Base-by-base conservation (phyloP, 2,329 filamentous ascomycete species). In the Paracamarosporium sp. region DNA sequence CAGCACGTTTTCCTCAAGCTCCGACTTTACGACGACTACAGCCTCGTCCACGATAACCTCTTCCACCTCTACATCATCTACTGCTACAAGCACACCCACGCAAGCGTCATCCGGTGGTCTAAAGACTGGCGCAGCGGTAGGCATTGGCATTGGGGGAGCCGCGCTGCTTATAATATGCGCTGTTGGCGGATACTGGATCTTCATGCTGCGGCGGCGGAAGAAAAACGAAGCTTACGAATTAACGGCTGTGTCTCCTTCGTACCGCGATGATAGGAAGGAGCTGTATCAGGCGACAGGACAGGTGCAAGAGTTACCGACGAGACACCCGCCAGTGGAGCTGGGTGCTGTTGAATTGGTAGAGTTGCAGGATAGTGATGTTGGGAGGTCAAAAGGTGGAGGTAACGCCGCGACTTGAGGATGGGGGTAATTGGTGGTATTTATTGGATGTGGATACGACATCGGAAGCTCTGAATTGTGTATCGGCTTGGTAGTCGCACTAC, bases 131-230 rank as follows among this genome's bases (percentile, higher is more conserved):
- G 56, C 63, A 22, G 67, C 69, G 6, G 63, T 70, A 45, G 71
- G 67, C 2, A 64, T 76, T 13, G 70, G 67, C 2, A 63, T 71
- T 11, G 72, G 68, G 15, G 64, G 68, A 15, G 64, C 65, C 1
- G 62, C 28, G 5, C 38, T 67, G 12, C 38, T 74, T 2, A 35
- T 66, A 24, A 33, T 72, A 24, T 55, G 71, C 35, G 38, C 68
- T 5, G 65, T 60, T 5, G 27, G 67, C 20, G 65, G 60, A 8
- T 65, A 64, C 35, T 73, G 68, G 63, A 59, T 69, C 28, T 71
- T 64, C 56, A 64, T 47, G 31, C 48, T 47, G 31, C 48, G 55
- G 13, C 56, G 66, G 60, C 58, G 53, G 50, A 56, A 57, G 44
- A 63, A 46, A 20, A 27, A 22, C 25, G 33, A 43, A 24, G 15